phyloP scores from a whole-genome alignment of 257 asterid genomes.

The Solanum rostratum region DNA sequence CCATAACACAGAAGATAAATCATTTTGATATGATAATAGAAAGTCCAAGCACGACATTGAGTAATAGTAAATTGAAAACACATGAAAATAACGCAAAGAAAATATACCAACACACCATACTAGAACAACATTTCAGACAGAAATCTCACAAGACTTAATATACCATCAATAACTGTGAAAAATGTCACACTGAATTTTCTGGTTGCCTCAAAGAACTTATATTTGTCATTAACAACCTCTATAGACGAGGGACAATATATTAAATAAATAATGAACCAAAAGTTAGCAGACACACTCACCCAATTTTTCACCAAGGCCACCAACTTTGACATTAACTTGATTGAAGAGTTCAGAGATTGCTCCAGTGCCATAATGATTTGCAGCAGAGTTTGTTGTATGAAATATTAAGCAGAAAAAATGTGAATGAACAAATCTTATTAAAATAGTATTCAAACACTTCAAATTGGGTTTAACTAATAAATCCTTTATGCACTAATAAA shows the following conservation, averaged over 20 bases:
- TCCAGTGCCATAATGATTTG: slow-evolving; percentile 67
- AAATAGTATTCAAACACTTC: too few relatives aligned
- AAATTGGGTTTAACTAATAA: too few relatives aligned
- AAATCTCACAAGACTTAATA: slow-evolving; percentile 83
- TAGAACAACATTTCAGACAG: slow-evolving; percentile 81
- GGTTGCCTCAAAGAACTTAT: slow-evolving; percentile 92
- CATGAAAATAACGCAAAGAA: not conserved
- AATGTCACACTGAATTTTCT: slow-evolving; percentile 78
- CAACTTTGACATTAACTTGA: slow-evolving; percentile 46
- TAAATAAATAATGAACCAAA: not conserved
- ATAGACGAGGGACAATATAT: not conserved
- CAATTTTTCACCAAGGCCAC: slow-evolving; percentile 45
- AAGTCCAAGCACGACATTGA: not conserved
- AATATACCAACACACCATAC: slow-evolving; percentile 46
- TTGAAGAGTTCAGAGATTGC: slow-evolving; percentile 72
- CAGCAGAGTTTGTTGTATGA: slow-evolving; percentile 51
- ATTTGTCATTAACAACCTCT: not conserved
- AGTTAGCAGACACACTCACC: slow-evolving; percentile 19
- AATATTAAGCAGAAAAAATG: not conserved
- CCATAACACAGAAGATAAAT: not conserved
- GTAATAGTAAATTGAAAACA: not conserved
- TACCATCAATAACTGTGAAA: slow-evolving; percentile 92
- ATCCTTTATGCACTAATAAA: too few relatives aligned
- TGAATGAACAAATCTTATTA: not conserved
- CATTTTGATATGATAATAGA: not conserved